Conservation (phyloP, 2,329 filamentous ascomycete genomes). For the Colletotrichum aenigma region DNA sequence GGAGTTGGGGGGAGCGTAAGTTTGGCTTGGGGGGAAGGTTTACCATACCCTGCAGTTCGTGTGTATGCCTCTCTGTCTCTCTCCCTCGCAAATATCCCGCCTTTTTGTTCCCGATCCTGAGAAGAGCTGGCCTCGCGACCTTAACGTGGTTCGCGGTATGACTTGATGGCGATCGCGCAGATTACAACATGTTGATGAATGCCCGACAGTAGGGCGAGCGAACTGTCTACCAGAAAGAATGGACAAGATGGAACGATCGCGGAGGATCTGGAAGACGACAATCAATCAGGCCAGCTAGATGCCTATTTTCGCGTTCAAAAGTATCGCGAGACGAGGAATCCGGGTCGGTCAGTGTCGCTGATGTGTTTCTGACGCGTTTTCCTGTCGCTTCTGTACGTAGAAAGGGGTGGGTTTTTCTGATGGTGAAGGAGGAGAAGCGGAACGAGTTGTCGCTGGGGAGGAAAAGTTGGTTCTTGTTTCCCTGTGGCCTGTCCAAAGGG, state of each 20-base stretch:
- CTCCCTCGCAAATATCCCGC: neutral
- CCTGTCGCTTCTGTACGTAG: slow-evolving; percentile 10
- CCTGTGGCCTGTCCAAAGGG: slow-evolving; percentile 13
- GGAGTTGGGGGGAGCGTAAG: neutral
- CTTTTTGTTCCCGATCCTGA: neutral
- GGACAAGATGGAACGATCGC: slow-evolving; percentile 12
- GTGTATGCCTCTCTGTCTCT: neutral
- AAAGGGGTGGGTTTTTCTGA: slow-evolving; percentile 2
- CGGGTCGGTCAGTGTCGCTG: neutral
- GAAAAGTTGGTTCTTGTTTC: slow-evolving; percentile 28
- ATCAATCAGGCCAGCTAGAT: slow-evolving; percentile 14
- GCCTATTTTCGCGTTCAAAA: slow-evolving; percentile 3
- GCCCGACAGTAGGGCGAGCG: neutral
- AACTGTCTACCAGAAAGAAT: slow-evolving; percentile 16
- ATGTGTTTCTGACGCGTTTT: slow-evolving; percentile 13
- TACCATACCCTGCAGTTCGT: slow-evolving; percentile 21
- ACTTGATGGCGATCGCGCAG: slow-evolving; percentile 10
- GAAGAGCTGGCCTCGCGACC: slow-evolving; percentile 9
- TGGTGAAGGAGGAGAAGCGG: slow-evolving; percentile 20
- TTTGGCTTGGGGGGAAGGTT: slow-evolving; percentile 15
- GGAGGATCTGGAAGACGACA: neutral
- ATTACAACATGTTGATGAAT: slow-evolving; percentile 16
- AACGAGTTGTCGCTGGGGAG: slow-evolving; percentile 11
- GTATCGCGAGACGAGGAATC: neutral
- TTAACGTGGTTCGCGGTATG: slow-evolving; percentile 17